Evolutionary conservation across 2,329 filamentous ascomycete species (phyloP).

Genomic region (Aspergillus felis): DNA sequence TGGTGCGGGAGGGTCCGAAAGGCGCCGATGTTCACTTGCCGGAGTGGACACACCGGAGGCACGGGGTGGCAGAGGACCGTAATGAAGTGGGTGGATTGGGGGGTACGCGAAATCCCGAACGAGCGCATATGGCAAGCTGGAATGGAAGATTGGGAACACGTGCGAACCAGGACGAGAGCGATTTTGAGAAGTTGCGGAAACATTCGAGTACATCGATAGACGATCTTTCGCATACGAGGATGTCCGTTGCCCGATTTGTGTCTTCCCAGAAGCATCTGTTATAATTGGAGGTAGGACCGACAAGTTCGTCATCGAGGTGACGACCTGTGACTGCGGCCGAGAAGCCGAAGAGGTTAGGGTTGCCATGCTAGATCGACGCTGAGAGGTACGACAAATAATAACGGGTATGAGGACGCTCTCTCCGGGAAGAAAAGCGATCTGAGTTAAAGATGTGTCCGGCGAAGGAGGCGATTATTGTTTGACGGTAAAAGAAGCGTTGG

Average conservation of each 20-base stretch:
- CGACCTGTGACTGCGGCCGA: constrained; percentile 25
- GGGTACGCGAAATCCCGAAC: constrained; percentile 97
- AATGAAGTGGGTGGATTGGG: constrained; percentile 77
- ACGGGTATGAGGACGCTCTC: not conserved
- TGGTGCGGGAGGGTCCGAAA: constrained; percentile 71
- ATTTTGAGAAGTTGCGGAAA: constrained; percentile 53
- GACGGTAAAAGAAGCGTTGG: constrained; percentile 21
- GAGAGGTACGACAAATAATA: not conserved
- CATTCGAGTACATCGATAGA: constrained; percentile 76
- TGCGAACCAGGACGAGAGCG: constrained; percentile 78
- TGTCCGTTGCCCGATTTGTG: constrained; percentile 61
- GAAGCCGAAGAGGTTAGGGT: constrained; percentile 37
- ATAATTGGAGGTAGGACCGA: constrained; percentile 46
- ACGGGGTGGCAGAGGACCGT: constrained; percentile 76
- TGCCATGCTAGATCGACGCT: constrained; percentile 23
- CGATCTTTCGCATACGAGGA: constrained; percentile 77
- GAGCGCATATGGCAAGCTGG: constrained; percentile 79
- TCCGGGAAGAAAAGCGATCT: constrained; percentile 1
- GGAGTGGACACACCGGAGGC: constrained; percentile 79
- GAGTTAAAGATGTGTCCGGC: constrained; percentile 17
- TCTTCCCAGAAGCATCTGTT: constrained; percentile 51
- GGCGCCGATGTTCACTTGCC: constrained; percentile 69
- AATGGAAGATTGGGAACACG: constrained; percentile 77
- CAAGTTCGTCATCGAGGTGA: constrained; percentile 23
- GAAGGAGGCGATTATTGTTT: constrained; percentile 11